Base-by-base conservation (phyloP, 768 basidiomycete genomes). In the Thelephora ganbajun region DNA sequence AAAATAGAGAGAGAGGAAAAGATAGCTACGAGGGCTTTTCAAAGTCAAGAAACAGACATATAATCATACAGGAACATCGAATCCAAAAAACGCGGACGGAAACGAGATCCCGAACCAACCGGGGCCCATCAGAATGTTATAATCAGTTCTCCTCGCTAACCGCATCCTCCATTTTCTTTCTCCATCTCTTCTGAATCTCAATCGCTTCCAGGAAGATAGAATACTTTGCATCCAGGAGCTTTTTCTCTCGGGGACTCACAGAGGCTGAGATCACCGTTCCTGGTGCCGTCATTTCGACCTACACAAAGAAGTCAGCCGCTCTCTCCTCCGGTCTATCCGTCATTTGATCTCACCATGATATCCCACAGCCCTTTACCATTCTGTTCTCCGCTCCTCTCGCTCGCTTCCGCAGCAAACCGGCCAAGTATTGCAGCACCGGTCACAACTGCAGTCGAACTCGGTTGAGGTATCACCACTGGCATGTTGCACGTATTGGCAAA, bases 371-470 rank as follows among this genome's bases (percentile, higher is more conserved):
- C 65, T 51, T 81, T 73, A 19, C 77, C 77, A 51, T 80, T 73
- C 46, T 71, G 69, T 41, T 67, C 63, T 42, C 62, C 61, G 39
- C 58, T 58, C 30, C 55, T 53, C 35, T 59, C 54, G 18, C 55
- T 56, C 46, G 67, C 70, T 54, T 86, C 83, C 20, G 74, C 76
- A 2, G 94, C 93, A 57, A 87, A 84, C 47, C 88, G 72, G 12
- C 84, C 96, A 13, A 99, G 73, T 84, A 99, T 94, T 6, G 94
- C 92, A 0, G 89, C 80, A 1, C 96, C 96, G 11, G 87, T 72
- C 2, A 94, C 91, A 33, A 98, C 96, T 1, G 93, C 86, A 0
- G 79, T 82, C 1, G 77, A 74, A 51, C 77, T 71, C 50, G 80
- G 82, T 48, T 69, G 69, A 0, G 96, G 94, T 33, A 96, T 70